Percentiles rank a stretch among this genome's conserved stretches.
phyloP scores from a whole-genome alignment of 208 protist species.

The Porcisia hertigi region DNA sequence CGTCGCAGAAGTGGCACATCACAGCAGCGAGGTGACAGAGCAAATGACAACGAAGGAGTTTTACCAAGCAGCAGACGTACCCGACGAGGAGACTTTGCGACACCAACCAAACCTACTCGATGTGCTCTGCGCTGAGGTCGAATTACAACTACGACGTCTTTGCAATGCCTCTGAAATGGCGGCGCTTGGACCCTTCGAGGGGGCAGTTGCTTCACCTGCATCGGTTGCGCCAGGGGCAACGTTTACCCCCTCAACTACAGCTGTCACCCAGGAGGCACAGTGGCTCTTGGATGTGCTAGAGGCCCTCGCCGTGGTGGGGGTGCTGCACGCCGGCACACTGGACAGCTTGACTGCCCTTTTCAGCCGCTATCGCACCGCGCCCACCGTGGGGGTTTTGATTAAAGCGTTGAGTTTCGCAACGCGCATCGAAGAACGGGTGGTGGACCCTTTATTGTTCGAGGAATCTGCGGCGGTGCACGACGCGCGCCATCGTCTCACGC shows the following conservation, averaged over 20 bases:
- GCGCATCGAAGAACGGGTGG: conserved; percentile 24
- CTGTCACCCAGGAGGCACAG: background rate
- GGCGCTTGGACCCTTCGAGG: too few relatives aligned
- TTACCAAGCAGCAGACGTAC: conserved; percentile 8
- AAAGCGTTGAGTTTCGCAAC: conserved; percentile 51
- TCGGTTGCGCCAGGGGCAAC: background rate
- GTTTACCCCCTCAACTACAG: background rate
- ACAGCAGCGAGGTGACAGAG: conserved; percentile 35
- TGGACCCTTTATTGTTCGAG: conserved; percentile 26
- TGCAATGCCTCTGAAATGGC: background rate
- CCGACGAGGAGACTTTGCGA: conserved; percentile 31
- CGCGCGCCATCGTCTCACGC: conserved; percentile 15
- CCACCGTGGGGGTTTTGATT: conserved; percentile 33
- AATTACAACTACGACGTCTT: conserved; percentile 39
- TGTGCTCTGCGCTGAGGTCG: conserved; percentile 69
- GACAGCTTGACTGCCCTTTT: conserved; percentile 9
- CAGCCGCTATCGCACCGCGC: conserved; percentile 8
- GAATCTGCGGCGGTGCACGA: conserved; percentile 31
- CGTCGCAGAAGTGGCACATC: conserved; percentile 59
- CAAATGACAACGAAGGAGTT: conserved; percentile 30
- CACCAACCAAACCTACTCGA: conserved; percentile 83
- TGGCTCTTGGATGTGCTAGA: conserved; percentile 28
- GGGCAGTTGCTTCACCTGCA: background rate
- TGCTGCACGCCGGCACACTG: conserved; percentile 23
- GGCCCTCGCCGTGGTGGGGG: conserved; percentile 28